Evolutionary conservation across 2,329 filamentous ascomycete species (phyloP).

Genomic region (Penicillium glabrum): DNA sequence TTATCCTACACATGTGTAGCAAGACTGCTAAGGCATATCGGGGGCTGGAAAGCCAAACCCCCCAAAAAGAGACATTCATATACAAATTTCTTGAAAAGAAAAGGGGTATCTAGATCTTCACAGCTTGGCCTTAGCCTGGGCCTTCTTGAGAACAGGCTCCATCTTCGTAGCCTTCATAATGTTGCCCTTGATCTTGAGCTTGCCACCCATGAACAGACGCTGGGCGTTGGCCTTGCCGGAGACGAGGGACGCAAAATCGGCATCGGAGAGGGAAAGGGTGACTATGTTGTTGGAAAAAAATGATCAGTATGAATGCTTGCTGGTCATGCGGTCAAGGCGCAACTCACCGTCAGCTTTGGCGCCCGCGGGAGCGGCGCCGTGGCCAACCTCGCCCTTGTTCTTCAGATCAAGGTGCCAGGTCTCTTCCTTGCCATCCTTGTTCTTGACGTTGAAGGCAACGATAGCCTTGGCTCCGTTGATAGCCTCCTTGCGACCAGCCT

Average conservation of each 20-base stretch:
- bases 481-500: slow-evolving; percentile 77
- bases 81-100: slow-evolving; percentile 12
- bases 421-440: slow-evolving; percentile 72
- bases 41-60: neutral
- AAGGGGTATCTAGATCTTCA: slow-evolving; percentile 22
- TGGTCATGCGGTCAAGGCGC: neutral
- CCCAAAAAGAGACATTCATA: slow-evolving; percentile 2
- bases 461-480: slow-evolving; percentile 85
- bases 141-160: slow-evolving; percentile 88
- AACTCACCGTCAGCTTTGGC: slow-evolving; percentile 77
- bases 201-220: slow-evolving; percentile 95
- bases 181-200: slow-evolving; percentile 97
- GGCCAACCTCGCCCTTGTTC: slow-evolving; percentile 77
- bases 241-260: slow-evolving; percentile 82
- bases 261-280: slow-evolving; percentile 79
- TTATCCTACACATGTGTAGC: neutral
- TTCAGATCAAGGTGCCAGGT: slow-evolving; percentile 97
- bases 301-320: slow-evolving; percentile 4
- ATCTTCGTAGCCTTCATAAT: slow-evolving; percentile 98
- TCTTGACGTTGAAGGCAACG: slow-evolving; percentile 92
- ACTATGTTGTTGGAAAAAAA: slow-evolving; percentile 53
- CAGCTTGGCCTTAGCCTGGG: slow-evolving; percentile 80
- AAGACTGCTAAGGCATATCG: neutral
- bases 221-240: slow-evolving; percentile 90
- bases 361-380: slow-evolving; percentile 66